Percentiles rank a stretch among this genome's conserved stretches.
Conservation (phyloP, 345 rosid genomes). For the Streptanthus diversifolius region DNA sequence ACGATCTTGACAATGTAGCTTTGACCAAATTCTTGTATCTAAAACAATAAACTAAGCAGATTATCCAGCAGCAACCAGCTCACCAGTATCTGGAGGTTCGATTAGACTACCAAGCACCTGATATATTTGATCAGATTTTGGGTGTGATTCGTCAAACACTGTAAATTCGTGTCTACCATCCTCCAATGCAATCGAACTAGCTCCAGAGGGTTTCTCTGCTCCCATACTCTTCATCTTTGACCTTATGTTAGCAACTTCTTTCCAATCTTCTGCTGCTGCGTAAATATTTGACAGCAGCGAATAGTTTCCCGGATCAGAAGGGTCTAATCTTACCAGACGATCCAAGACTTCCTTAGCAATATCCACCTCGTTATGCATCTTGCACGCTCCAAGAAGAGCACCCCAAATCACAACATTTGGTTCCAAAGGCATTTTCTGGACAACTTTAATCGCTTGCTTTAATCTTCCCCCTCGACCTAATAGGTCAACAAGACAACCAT, state of each 20-base stretch:
- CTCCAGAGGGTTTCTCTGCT: conserved; percentile 61
- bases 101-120: conserved; percentile 48
- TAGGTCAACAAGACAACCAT: conserved; percentile 84
- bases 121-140: conserved; percentile 55
- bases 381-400: conserved; percentile 75
- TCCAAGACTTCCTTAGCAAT: conserved; percentile 55
- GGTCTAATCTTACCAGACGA: conserved; percentile 42
- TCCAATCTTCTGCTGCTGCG: conserved; percentile 68
- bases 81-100: conserved; percentile 33
- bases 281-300: conserved; percentile 61
- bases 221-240: conserved; percentile 54
- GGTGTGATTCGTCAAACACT: conserved; percentile 58
- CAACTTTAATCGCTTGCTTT: conserved; percentile 63
- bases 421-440: conserved; percentile 65
- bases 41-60: not conserved
- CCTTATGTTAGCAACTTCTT: conserved; percentile 60
- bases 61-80: conserved; percentile 28
- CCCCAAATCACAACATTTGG: conserved; percentile 85
- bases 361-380: conserved; percentile 50
- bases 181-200: conserved; percentile 64
- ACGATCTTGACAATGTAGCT: not conserved
- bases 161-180: conserved; percentile 61
- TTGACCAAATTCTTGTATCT: not conserved
- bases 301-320: conserved; percentile 57
- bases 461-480: conserved; percentile 74